Evolutionary conservation across 192 early-diverging fungal genomes (phyloP), one percentile per base, ranked within the genome.

Genomic region (Rhizophagus clarus): DNA sequence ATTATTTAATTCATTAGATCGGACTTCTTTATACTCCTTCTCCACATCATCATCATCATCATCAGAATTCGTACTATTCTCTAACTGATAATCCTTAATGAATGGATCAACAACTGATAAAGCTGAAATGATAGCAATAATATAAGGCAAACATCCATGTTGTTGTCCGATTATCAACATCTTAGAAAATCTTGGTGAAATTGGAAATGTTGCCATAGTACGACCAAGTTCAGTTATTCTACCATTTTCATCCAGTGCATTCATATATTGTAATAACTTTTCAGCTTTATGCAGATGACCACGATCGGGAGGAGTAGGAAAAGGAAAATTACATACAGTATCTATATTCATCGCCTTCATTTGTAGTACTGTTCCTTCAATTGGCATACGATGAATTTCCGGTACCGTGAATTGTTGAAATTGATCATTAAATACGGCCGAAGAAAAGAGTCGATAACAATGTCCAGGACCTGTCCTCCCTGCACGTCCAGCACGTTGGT

Each of bases 331-430:
- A 78, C 91, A 86, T 10, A 99, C 96, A 75, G 95, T 94, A 75
- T 97, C 92, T 78, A 99, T 95, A 76, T 94, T 92, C 97, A 99
- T 99, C 22, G 92, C 85, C 87, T 99, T 99, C 97, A 99, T 99
- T 80, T 95, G 94, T 63, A 99, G 87, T 10, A 99, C 95, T 14
- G 99, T 96, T 64, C 95, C 96, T 83, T 98, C 96, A 67, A 99
- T 97, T 3, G 98, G 97, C 86, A 97, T 93, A 61, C 95, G 88
- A 83, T 98, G 96, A 79, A 99, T 97, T 84, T 98, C 98, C 12
- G 98, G 98, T 61, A 98, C 94, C 61, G 92, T 96, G 82, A 94
- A 96, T 4, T 92, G 84, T 85, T 94, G 95, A 95, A 98, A 95
- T 85, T 99, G 97, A 79, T 95, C 91, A 34, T 88, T 86, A 82